These are phyloP conservation scores for Pseudevernia furfuracea DNA, from an alignment of 495 filamentous ascomycete genomes.

Conservation along the genomic window DNA sequence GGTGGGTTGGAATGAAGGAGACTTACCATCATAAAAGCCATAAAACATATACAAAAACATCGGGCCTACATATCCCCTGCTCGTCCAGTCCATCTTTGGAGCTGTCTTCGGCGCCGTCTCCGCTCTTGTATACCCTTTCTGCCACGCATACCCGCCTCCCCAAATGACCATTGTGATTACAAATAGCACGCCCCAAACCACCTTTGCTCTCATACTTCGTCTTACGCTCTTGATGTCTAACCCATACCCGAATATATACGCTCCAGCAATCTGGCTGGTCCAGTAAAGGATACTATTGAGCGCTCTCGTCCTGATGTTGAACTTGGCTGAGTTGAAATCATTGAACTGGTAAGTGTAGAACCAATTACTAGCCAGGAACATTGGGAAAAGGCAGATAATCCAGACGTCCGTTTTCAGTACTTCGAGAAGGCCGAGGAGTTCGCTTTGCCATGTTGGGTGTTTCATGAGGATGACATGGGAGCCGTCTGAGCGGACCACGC, in stretches of 20 bases:
- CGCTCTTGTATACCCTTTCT: conserved; percentile 39
- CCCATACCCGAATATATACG: conserved; percentile 38
- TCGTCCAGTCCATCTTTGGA: conserved; percentile 36
- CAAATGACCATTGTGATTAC: conserved; percentile 40
- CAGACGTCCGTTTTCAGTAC: conserved; percentile 34
- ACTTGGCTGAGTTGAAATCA: conserved; percentile 41
- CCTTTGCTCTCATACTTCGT: conserved; percentile 36
- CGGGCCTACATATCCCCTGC: conserved; percentile 39
- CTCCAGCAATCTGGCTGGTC: conserved; percentile 47
- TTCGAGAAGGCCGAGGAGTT: conserved; percentile 38
- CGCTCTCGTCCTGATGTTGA: conserved; percentile 41
- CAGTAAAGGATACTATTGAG: conserved; percentile 46
- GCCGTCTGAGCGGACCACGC: conserved; percentile 68
- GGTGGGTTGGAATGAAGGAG: background rate
- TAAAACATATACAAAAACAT: conserved; percentile 52
- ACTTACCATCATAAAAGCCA: conserved; percentile 43
- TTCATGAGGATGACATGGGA: conserved; percentile 73
- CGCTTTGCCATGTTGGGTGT: conserved; percentile 59
- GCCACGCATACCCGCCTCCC: conserved; percentile 47
- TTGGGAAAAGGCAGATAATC: conserved; percentile 42
- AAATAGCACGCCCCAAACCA: conserved; percentile 37
- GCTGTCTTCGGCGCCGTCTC: conserved; percentile 32
- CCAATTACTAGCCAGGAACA: conserved; percentile 62
- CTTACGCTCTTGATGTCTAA: conserved; percentile 38
- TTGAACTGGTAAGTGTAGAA: conserved; percentile 70